Evolutionary conservation across 108 stramenopile species (phyloP).

Genomic region (Tribonema minus): DNA sequence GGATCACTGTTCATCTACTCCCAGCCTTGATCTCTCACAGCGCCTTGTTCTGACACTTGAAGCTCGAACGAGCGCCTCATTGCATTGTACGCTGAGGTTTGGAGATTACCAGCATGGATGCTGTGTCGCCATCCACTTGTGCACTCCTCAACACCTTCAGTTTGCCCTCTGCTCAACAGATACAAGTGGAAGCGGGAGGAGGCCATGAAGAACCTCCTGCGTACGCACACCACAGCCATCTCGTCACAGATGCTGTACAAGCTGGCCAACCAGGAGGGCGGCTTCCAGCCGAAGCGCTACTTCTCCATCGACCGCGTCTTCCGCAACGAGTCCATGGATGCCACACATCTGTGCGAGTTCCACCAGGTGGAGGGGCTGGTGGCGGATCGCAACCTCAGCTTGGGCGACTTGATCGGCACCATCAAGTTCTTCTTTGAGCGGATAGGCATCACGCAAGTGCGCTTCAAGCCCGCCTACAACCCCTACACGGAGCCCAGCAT

Average conservation of each 20-base stretch:
- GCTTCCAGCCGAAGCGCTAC: conserved; percentile 90
- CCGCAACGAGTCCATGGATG: conserved; percentile 99
- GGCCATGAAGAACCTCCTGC: conserved; percentile 91
- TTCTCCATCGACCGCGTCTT: conserved; percentile 98
- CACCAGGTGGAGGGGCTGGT: conserved; percentile 98
- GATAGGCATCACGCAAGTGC: conserved; percentile 73
- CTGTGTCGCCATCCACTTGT: too few relatives aligned
- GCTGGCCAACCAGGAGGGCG: conserved; percentile 63
- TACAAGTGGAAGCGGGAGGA: conserved; percentile 62
- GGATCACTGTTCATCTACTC: too few relatives aligned
- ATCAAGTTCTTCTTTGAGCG: conserved; percentile 98
- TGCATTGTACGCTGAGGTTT: too few relatives aligned
- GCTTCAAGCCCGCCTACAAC: conserved; percentile 99
- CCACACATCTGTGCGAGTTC: conserved; percentile 99
- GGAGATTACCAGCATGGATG: too few relatives aligned
- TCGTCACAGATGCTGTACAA: conserved; percentile 60
- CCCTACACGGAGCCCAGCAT: conserved; percentile 99
- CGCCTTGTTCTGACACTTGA: conserved; percentile 84
- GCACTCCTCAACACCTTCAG: too few relatives aligned
- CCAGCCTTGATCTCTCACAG: too few relatives aligned
- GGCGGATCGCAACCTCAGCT: conserved; percentile 92
- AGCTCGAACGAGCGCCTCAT: too few relatives aligned
- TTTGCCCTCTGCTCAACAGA: too few relatives aligned
- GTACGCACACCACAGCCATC: conserved; percentile 97
- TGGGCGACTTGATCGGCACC: conserved; percentile 95